Evolutionary conservation across 1,139 yeast genomes (phyloP).

Genomic region (Pichia sp.): DNA sequence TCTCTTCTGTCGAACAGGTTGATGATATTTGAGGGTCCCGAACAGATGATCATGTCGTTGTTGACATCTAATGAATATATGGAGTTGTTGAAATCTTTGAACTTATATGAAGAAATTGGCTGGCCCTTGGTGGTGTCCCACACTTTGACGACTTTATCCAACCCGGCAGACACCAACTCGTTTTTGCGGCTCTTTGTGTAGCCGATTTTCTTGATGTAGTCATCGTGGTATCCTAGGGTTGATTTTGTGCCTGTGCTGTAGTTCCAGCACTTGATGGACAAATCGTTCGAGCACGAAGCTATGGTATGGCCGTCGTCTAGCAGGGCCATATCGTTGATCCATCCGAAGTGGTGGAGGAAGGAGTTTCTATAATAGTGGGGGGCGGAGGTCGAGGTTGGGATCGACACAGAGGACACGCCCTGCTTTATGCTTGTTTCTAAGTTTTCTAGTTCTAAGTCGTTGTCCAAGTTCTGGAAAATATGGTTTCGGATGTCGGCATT

Average conservation of each 20-base stretch:
- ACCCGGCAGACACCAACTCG: conserved; percentile 33
- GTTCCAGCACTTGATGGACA: conserved; percentile 70
- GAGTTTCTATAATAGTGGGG: conserved; percentile 19
- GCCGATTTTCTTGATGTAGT: conserved; percentile 75
- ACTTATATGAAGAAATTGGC: conserved; percentile 27
- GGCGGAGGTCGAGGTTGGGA: conserved; percentile 11
- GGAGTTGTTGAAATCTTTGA: conserved; percentile 28
- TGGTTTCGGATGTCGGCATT: conserved; percentile 23
- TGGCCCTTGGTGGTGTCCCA: conserved; percentile 58
- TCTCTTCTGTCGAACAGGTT: conserved; percentile 57
- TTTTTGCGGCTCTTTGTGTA: conserved; percentile 22
- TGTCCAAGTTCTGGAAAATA: conserved; percentile 23
- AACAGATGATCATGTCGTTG: conserved; percentile 51
- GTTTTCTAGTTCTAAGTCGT: conserved; percentile 27
- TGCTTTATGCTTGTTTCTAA: conserved; percentile 27
- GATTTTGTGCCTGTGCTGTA: conserved; percentile 29
- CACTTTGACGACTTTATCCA: conserved; percentile 67
- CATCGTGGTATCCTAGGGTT: conserved; percentile 74
- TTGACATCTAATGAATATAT: conserved; percentile 29
- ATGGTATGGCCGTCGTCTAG: conserved; percentile 39
- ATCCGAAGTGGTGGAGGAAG: conserved; percentile 68
- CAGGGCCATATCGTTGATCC: conserved; percentile 78
- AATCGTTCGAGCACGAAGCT: conserved; percentile 79
- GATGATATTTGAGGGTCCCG: conserved; percentile 71
- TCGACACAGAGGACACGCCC: conserved; percentile 19